phyloP scores from a whole-genome alignment of 768 basidiomycete genomes.

The Leccinellum rugosiceps region DNA sequence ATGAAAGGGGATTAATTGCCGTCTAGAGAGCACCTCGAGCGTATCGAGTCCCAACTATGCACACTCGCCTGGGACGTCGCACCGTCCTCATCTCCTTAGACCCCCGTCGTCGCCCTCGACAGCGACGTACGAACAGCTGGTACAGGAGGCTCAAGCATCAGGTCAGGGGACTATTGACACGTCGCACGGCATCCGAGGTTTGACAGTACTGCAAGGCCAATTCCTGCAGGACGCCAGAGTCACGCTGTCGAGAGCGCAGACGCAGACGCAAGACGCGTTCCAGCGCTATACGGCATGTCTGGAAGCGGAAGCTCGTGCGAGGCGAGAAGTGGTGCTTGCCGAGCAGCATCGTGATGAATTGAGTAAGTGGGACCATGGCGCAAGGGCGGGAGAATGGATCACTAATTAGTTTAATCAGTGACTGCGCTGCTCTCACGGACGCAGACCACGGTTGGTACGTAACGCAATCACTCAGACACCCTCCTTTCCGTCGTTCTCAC shows the following conservation, averaged over 20 bases:
- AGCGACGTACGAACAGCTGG: slow-evolving; percentile 48
- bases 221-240: slow-evolving; percentile 59
- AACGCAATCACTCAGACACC: slow-evolving; percentile 11
- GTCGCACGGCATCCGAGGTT: slow-evolving; percentile 2
- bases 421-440: slow-evolving; percentile 34
- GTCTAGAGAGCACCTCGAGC: slow-evolving; percentile 26
- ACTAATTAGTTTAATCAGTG: slow-evolving; percentile 26
- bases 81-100: slow-evolving; percentile 37
- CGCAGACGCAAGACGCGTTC: slow-evolving; percentile 71
- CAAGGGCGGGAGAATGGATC: slow-evolving; percentile 13
- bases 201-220: slow-evolving; percentile 43
- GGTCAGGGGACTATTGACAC: slow-evolving; percentile 40
- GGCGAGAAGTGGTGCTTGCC: slow-evolving; percentile 57
- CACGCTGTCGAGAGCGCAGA: slow-evolving; percentile 60
- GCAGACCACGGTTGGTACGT: slow-evolving; percentile 34
- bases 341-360: slow-evolving; percentile 70
- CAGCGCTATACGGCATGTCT: slow-evolving; percentile 66
- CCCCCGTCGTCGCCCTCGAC: slow-evolving; percentile 51
- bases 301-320: slow-evolving; percentile 64
- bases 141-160: slow-evolving; percentile 57
- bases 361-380: slow-evolving; percentile 29
- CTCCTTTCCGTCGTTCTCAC: slow-evolving; percentile 17
- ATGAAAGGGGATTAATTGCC: not conserved
- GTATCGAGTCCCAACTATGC: slow-evolving; percentile 32
- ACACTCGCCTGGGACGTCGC: slow-evolving; percentile 31